Conservation (phyloP, 1,139 yeast species). For the Debaryomycetaceae sp. region DNA sequence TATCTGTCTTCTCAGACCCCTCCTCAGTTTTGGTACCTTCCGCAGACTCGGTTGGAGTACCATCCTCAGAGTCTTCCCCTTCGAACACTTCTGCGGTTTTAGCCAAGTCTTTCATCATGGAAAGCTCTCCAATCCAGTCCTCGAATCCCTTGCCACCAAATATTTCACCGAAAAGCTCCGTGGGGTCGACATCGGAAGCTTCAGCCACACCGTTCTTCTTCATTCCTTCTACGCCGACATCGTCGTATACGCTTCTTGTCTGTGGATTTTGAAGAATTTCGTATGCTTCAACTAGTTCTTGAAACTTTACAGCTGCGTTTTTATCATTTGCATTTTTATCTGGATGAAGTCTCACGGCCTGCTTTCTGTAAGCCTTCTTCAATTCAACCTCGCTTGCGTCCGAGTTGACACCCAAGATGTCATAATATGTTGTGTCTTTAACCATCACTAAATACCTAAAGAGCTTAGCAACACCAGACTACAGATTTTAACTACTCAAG, state of each 20-base stretch:
- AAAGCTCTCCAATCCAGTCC: constrained; percentile 81
- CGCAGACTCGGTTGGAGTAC: constrained; percentile 1
- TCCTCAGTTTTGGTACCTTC: background rate
- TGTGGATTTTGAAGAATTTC: constrained; percentile 39
- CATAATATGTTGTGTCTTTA: constrained; percentile 88
- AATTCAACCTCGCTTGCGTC: constrained; percentile 78
- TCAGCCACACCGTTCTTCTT: constrained; percentile 22
- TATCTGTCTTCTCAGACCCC: background rate
- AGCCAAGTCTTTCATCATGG: constrained; percentile 76
- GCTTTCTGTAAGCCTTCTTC: constrained; percentile 91
- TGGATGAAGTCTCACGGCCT: constrained; percentile 91
- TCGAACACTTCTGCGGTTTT: constrained; percentile 65
- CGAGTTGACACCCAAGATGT: constrained; percentile 73
- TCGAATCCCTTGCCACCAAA: constrained; percentile 77
- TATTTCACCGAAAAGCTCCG: constrained; percentile 66
- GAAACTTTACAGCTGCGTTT: constrained; percentile 92
- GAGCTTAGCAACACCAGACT: background rate
- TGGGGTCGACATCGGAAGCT: constrained; percentile 31
- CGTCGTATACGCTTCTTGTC: constrained; percentile 38
- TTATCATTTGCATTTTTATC: constrained; percentile 79
- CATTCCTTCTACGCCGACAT: constrained; percentile 43
- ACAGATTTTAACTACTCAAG: background rate
- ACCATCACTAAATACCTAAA: constrained; percentile 51
- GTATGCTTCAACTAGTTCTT: constrained; percentile 66
- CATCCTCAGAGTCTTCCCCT: constrained; percentile 23